Base-by-base conservation (phyloP, 352 stramenopile genomes). In the Thalassiosira allenii region DNA sequence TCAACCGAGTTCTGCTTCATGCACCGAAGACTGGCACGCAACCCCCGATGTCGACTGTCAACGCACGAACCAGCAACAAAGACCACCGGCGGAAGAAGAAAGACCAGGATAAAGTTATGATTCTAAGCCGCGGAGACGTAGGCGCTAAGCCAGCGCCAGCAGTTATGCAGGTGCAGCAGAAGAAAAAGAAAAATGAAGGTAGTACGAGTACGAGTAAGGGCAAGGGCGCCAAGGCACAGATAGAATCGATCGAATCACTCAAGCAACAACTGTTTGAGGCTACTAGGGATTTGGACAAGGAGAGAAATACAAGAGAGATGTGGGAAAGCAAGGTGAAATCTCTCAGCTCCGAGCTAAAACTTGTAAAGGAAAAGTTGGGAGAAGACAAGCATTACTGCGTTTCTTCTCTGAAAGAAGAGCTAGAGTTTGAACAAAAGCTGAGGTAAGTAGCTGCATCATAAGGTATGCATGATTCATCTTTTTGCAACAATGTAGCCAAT, bases 391-490 rank as follows among this genome's bases (percentile, higher is more conserved):
- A 62, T 32, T 62, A 62, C 32, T 62, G 52, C 20, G 12, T 41
- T 17, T 9, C 6, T n/a, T 63, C 33, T 63, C 37, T 81, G 27
- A 71, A 68, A 56, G 40, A 67, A 47, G 61, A 81, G 32, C 29
- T 81, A 22, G 61, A 74, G 47, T 67, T 62, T 27, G 72, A 81
- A 67, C 51, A 54, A 49, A 43, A 14, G 23, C 12, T 37, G 33
- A 51, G 23, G 23, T 22, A 49, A 17, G 17, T 17, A 49, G 11
- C 17, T 49, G 40, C 11, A 49, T 49, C 11, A 49, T 17, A 49
- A 49, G 17, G 17, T 49, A 49, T 17, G 40, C 40, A 58, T 8
- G 51, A 58, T 27, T 22, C 27, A 52, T 66, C 30, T 53, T 66
- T 5, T 66, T 47, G 17, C 37, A 25, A 67, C 29, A 40, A 67